Percentiles rank a stretch among this genome's conserved stretches.
These are phyloP conservation scores for Planoprotostelium fungivorum DNA, from an alignment of 78 protist species.

Conservation along the genomic window DNA sequence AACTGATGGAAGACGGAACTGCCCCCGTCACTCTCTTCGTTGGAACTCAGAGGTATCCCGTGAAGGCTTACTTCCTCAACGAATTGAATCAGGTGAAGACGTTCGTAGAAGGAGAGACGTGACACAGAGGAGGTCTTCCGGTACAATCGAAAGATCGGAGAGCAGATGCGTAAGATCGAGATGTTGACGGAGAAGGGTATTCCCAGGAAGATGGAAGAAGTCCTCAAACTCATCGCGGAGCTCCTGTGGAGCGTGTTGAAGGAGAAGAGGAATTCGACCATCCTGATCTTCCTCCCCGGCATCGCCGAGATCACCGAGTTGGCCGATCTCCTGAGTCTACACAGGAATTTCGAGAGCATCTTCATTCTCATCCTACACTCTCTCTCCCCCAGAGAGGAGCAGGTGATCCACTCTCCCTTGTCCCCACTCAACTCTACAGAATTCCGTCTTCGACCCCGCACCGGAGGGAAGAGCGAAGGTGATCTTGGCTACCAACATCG, in stretches of 20 bases:
- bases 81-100: neutral
- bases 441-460: slow-evolving; percentile 50
- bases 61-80: neutral
- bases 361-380: slow-evolving; percentile 42
- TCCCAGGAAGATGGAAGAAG: neutral
- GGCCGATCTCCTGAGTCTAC: slow-evolving; percentile 2
- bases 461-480: slow-evolving; percentile 64
- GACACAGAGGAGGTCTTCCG: neutral
- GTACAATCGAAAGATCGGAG: slow-evolving; percentile 9
- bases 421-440: neutral
- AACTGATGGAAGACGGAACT: slow-evolving; percentile 4
- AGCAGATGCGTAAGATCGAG: neutral
- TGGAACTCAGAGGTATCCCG: neutral
- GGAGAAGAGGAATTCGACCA: slow-evolving; percentile 28
- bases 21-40: neutral
- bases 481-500: slow-evolving; percentile 86
- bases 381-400: slow-evolving; percentile 54
- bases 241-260: neutral
- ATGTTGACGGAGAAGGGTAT: neutral
- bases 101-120: neutral
- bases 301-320: slow-evolving; percentile 63
- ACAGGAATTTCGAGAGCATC: neutral
- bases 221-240: neutral
- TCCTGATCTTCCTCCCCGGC: slow-evolving; percentile 89
- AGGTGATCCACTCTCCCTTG: neutral